These are phyloP conservation scores for Fusarium sp. DNA, from an alignment of 2,329 filamentous ascomycete genomes.

Conservation along the genomic window DNA sequence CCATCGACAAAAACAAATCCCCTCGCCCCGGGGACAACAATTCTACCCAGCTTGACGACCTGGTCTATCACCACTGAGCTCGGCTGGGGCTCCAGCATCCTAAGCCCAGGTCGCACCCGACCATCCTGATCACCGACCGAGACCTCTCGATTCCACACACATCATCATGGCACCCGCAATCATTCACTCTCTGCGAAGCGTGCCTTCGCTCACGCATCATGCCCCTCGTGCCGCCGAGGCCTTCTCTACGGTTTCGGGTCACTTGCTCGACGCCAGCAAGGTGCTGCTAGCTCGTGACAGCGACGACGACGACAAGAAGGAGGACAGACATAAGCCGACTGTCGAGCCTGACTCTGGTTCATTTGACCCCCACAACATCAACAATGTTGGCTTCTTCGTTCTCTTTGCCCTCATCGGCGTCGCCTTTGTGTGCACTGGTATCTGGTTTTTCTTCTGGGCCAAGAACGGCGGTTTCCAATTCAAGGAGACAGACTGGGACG, in stretches of 20 bases:
- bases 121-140: slow-evolving; percentile 24
- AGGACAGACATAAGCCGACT: slow-evolving; percentile 46
- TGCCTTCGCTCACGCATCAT: slow-evolving; percentile 46
- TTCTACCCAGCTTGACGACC: slow-evolving; percentile 8
- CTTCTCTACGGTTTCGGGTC: slow-evolving; percentile 55
- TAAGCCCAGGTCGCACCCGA: slow-evolving; percentile 41
- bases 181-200: slow-evolving; percentile 50
- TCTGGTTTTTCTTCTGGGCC: slow-evolving; percentile 99
- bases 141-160: slow-evolving; percentile 38
- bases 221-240: slow-evolving; percentile 40
- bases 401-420: slow-evolving; percentile 89
- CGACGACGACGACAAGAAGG: slow-evolving; percentile 43
- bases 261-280: slow-evolving; percentile 59
- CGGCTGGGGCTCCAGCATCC: slow-evolving; percentile 51
- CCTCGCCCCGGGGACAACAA: slow-evolving; percentile 3
- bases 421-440: slow-evolving; percentile 79
- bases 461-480: slow-evolving; percentile 96
- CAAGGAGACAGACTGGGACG: slow-evolving; percentile 91
- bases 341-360: slow-evolving; percentile 63
- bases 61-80: slow-evolving; percentile 34
- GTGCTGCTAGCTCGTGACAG: slow-evolving; percentile 60
- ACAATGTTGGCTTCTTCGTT: slow-evolving; percentile 82
- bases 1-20: neutral
- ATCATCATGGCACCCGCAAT: slow-evolving; percentile 60
- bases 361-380: slow-evolving; percentile 70